Evolutionary conservation across 2,329 filamentous ascomycete genomes (phyloP).

Genomic region (Aspergillus sp.): DNA sequence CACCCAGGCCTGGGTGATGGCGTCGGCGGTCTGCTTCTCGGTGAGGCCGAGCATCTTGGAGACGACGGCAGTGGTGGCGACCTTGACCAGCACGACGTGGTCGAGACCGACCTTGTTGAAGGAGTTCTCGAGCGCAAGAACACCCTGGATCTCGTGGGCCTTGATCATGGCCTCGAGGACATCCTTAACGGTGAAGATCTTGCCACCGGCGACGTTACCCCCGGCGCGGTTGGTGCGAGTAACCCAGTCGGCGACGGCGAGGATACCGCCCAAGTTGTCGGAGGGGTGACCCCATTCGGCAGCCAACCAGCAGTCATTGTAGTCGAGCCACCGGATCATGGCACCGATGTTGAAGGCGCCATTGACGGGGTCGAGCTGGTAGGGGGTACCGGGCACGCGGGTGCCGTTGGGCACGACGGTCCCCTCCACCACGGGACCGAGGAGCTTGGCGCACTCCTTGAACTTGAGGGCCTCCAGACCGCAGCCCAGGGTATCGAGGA

Average conservation of each 20-base stretch:
- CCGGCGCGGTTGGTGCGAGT: conserved; percentile 89
- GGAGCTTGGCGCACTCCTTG: conserved; percentile 91
- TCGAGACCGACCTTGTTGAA: conserved; percentile 98
- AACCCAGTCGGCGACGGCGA: conserved; percentile 96
- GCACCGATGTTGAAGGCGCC: conserved; percentile 98
- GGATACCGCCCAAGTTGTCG: conserved; percentile 95
- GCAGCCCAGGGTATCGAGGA: conserved; percentile 95
- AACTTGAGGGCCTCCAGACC: conserved; percentile 94
- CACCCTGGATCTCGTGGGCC: conserved; percentile 98
- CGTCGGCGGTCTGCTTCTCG: conserved; percentile 90
- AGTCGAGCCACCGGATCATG: conserved; percentile 99
- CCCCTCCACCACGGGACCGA: conserved; percentile 87
- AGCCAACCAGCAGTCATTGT: conserved; percentile 99
- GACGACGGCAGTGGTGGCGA: conserved; percentile 89
- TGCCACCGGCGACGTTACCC: conserved; percentile 68
- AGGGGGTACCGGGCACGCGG: conserved; percentile 86
- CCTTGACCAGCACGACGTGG: conserved; percentile 97
- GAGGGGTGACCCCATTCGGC: conserved; percentile 99
- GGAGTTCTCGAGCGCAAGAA: conserved; percentile 93
- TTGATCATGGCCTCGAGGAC: conserved; percentile 98
- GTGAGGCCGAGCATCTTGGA: conserved; percentile 90
- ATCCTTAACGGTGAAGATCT: conserved; percentile 83
- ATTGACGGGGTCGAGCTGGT: conserved; percentile 91
- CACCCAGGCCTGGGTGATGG: conserved; percentile 95
- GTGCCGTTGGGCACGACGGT: conserved; percentile 90